phyloP scores from a whole-genome alignment of 176 grass and related monocot genomes.

The Rhynchospora tenuis region DNA sequence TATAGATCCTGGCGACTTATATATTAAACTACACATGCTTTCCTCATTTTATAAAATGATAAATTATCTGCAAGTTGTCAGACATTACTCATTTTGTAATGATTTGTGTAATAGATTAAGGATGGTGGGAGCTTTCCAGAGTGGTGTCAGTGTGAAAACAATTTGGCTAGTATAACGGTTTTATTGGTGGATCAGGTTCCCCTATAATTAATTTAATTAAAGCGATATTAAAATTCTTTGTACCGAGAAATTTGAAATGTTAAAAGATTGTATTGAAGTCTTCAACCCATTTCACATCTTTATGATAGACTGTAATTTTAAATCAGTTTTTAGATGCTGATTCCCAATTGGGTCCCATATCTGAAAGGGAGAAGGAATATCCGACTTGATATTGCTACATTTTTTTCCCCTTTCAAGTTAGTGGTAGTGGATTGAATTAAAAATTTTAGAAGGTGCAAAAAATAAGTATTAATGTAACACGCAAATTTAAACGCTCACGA shows the following conservation, averaged over 20 bases:
- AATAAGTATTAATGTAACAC: not conserved
- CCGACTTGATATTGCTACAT: not conserved
- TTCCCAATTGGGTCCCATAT: not conserved
- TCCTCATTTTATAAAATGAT: not conserved
- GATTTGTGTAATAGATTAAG: not conserved
- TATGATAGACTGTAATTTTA: not conserved
- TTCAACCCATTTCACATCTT: not conserved
- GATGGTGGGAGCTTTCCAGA: not conserved
- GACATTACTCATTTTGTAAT: not conserved
- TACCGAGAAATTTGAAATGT: not conserved
- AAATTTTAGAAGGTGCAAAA: too few species aligned
- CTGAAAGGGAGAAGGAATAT: not conserved
- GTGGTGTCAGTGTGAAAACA: conserved; percentile 8
- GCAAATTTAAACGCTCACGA: too few species aligned
- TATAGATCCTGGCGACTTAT: not conserved
- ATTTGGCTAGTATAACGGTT: not conserved
- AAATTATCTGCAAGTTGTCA: not conserved
- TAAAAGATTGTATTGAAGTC: not conserved
- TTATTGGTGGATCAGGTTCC: not conserved
- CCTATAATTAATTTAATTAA: not conserved
- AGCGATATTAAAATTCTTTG: not conserved
- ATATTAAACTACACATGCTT: not conserved
- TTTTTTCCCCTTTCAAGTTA: not conserved
- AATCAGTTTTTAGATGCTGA: not conserved
- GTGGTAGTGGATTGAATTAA: not conserved